Evolutionary conservation across 2,329 filamentous ascomycete species (phyloP), one percentile per base, ranked within the genome.

Genomic region (Cadophora malorum): DNA sequence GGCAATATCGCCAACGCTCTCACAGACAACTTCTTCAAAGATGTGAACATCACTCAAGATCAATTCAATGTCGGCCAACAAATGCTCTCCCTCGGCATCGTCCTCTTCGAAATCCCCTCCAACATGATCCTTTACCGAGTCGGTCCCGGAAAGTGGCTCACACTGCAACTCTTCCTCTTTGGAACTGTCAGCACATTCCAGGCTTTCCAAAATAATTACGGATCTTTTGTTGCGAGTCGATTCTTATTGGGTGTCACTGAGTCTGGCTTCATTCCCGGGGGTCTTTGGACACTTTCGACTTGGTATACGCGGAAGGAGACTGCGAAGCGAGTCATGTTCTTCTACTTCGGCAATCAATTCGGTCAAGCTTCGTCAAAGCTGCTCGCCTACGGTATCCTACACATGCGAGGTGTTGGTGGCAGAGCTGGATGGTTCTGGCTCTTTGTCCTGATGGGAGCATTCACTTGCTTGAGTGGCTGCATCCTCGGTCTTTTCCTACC

Each of bases 251-350:
- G 85, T 21, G 73, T 87, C 9, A 79, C 81, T 19, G 85, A 88
- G 69, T 82, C 82, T 33, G 84, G 84, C 4, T 82, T 86, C 63
- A 84, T 86, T 67, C 85, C 85, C 0, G 84, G 84, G 25, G 81
- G 86, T 19, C 80, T 85, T 25, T 88, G 86, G 74, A 86, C 88
- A 63, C 79, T 89, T 4, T 86, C 85, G 0, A 88, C 88, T 80
- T 90, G 87, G 86, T 90, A 90, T 68, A 86, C 85, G 66, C 80
- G 85, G 10, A 82, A 85, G 53, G 87, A 90, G 74, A 80, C 84
- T 53, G 85, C 87, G 64, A 88, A 84, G 67, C 80, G 87, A 10
- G 84, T 88, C 53, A 85, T 86, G 3, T 79, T 89, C 4, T 90
- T 89, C 74, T 89, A 86, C 73, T 86, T 83, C 50, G 85, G 84